phyloP scores from a whole-genome alignment of 1,139 yeast species.

The Lodderomyces parapsilosis region DNA sequence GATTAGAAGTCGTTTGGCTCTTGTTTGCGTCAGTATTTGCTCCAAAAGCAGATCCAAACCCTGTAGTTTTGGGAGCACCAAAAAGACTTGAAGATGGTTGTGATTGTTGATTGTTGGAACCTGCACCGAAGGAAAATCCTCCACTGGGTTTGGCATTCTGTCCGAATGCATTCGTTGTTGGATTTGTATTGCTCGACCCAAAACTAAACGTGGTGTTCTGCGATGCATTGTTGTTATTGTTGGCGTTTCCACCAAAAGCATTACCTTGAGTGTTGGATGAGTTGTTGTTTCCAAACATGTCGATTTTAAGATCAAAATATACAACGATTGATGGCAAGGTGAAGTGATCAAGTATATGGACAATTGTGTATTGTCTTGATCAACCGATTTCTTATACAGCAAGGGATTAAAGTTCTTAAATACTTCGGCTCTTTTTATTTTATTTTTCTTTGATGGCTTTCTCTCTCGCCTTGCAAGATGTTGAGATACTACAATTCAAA shows the following conservation, averaged over 20 bases:
- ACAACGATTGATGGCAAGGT: neutral
- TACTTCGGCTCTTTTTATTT: neutral
- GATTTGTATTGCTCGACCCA: constrained; percentile 3
- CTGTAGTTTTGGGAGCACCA: constrained; percentile 6
- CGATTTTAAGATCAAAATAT: neutral
- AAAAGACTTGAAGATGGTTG: constrained; percentile 4
- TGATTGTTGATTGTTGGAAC: constrained; percentile 3
- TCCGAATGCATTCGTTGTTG: constrained; percentile 3
- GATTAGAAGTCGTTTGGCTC: constrained; percentile 4
- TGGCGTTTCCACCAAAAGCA: constrained; percentile 1
- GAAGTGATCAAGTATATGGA: neutral
- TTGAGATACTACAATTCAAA: no score
- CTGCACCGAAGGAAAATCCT: constrained; percentile 8
- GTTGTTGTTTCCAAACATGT: constrained; percentile 5
- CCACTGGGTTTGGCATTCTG: constrained; percentile 3
- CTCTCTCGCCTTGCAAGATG: neutral
- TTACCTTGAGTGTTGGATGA: constrained; percentile 1
- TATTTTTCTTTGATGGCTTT: neutral
- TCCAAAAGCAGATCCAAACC: constrained; percentile 5
- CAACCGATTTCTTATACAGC: neutral
- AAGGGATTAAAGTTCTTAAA: neutral
- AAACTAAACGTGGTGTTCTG: constrained; percentile 1
- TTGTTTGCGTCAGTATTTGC: neutral
- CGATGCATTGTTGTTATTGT: neutral
- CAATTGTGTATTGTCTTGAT: neutral